Evolutionary conservation across 139 green algal genomes (phyloP), one percentile per base, ranked within the genome.

Genomic region (Chlorella sp.): DNA sequence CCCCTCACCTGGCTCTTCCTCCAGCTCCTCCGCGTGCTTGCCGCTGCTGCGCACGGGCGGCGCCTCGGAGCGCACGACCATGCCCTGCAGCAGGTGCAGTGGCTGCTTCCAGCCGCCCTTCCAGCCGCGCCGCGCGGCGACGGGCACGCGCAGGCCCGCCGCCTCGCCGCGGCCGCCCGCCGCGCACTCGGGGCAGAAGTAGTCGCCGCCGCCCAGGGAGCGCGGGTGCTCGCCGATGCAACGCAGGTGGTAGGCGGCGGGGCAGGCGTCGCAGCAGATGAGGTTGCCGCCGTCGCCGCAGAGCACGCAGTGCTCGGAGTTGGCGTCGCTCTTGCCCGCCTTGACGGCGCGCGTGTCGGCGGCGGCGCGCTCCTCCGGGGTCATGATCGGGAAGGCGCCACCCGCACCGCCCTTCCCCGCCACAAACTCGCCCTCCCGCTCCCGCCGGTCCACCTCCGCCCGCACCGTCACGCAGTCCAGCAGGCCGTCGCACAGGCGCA

Each of bases 211-310:
- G 2, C 86, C 81, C 5, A 94, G 63, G 23, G 68, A 74, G 40
- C 81, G 83, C 60, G 48, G 41, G 17, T 25, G 88, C 77, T 94
- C 87, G 5, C 85, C 89, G 46, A 94, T 79, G 81, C 94, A 98
- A 35, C 85, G 79, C 63, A 92, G 58, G 85, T 98, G 94, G 84
- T 92, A 98, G 42, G 93, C 90, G 8, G 90, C 94, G 0, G 94
- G 94, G 82, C 94, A 98, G 73, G 76, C 84, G 69, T 98, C 94
- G 82, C 94, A 98, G 84, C 92, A 97, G 60, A 98, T 64, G 76
- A 98, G 84, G 73, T 79, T 90, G 67, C 93, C 93, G 25, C 90
- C 91, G 67, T 84, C 56, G 42, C 80, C 82, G 76, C 93, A 97
- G 59, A 98, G 76, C 78, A 93, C 82, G 78, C 93, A 97, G 15